Base-by-base conservation (phyloP, 1,284 basidiomycete genomes). In the Meira miltonrushii region DNA sequence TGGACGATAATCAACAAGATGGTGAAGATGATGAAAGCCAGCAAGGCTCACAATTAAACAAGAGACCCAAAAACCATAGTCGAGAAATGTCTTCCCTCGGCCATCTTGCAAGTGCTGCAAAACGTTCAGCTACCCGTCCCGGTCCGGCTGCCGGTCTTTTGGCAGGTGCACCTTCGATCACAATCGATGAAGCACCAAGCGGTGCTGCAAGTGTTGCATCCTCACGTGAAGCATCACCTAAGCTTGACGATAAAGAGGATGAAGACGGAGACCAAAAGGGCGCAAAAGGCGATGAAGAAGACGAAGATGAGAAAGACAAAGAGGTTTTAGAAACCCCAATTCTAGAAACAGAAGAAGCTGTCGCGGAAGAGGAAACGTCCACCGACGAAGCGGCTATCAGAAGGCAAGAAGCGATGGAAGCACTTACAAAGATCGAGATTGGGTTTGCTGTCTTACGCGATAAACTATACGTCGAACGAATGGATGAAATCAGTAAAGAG, bases 401-500 rank as follows among this genome's bases (percentile, higher is more conserved):
- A 25, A 67, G 74, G 10, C 70, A 73, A 54, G 82, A 83, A 43
- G 82, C 82, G 2, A 80, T 84, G 69, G 81, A 82, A 47, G 80
- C 80, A 0, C 70, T 85, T 25, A 78, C 83, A 19, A 80, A 79
- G 62, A 82, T 84, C 50, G 84, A 85, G 69, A 79, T 84, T 66
- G 81, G 82, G 39, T 83, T 84, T 61, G 83, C 83, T 1, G 79
- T 81, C 39, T 67, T 85, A 44, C 71, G 84, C 25, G 83, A 85
- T 69, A 78, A 81, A 39, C 78, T 84, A 19, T 84, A 83, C 68
- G 70, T 83, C 38, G 84, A 85, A 67, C 73, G 83, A 5, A 79
- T 84, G 71, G 80, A 82, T 55, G 83, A 85, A 64, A 79, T 83
- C 44, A 81, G 81, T 19, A 77, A 78, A 39, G 84, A 85, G 69